These are phyloP conservation scores for Umbelopsis isabellina DNA, from an alignment of 192 early-diverging fungal genomes.

Conservation along the genomic window DNA sequence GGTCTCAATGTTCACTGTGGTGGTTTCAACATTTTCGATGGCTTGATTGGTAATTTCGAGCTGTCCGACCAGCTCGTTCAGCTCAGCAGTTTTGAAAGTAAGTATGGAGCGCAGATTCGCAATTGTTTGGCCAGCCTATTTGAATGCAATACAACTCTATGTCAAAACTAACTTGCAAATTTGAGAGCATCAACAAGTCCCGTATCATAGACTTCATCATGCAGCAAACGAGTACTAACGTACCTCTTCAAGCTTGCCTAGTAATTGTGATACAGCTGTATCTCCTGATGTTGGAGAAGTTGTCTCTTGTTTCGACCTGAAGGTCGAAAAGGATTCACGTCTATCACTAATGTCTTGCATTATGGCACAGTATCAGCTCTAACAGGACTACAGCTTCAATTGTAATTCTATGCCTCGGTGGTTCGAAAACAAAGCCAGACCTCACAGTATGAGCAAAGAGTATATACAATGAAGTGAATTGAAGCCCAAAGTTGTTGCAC, in stretches of 20 bases:
- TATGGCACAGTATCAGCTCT: background rate
- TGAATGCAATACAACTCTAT: background rate
- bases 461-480: no score
- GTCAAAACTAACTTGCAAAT: background rate
- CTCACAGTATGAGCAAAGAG: no score
- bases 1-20: constrained; percentile 32
- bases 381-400: background rate
- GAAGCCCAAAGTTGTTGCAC: no score
- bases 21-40: constrained; percentile 28
- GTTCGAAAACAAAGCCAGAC: no score
- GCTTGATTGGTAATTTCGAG: constrained; percentile 37
- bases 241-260: constrained; percentile 33
- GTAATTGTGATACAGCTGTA: constrained; percentile 14
- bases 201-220: background rate
- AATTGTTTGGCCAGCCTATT: constrained; percentile 36
- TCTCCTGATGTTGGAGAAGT: background rate
- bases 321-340: background rate
- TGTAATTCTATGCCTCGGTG: background rate
- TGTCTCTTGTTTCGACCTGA: background rate
- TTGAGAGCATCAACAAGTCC: background rate
- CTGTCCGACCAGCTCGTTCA: constrained; percentile 35
- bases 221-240: background rate
- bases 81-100: constrained; percentile 31
- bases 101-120: constrained; percentile 33
- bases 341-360: background rate